These are phyloP conservation scores for Moniliella sp. DNA, from an alignment of 1,284 basidiomycete genomes.

Conservation along the genomic window DNA sequence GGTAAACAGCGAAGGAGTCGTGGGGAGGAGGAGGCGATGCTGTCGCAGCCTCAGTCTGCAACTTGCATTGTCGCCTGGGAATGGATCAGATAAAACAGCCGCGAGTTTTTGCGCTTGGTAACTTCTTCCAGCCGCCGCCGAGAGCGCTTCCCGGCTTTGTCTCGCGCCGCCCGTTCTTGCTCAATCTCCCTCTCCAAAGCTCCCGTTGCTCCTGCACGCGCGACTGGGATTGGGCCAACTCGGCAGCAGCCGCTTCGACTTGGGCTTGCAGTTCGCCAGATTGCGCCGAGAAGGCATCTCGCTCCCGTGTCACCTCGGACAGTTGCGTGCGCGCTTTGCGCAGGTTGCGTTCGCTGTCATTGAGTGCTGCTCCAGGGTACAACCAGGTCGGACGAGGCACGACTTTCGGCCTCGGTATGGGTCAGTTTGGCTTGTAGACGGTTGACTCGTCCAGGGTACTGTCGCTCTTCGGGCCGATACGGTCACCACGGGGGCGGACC, in stretches of 20 bases:
- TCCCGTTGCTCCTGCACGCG: constrained; percentile 18
- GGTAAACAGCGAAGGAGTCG: no score
- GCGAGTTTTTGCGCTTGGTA: constrained; percentile 13
- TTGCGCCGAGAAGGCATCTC: constrained; percentile 14
- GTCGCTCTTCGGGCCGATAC: no score
- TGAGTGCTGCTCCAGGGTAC: constrained; percentile 28
- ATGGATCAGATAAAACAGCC: constrained; percentile 20
- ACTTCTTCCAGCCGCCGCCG: constrained; percentile 22
- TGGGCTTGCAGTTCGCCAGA: constrained; percentile 19
- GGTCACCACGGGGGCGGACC: no score
- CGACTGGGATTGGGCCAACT: constrained; percentile 18
- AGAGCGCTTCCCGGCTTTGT: constrained; percentile 15
- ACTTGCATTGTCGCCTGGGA: no score
- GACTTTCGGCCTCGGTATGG: no score
- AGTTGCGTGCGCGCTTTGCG: constrained; percentile 24
- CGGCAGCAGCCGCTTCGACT: constrained; percentile 12
- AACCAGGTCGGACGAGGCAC: constrained; percentile 66
- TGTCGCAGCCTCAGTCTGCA: no score
- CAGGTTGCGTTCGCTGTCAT: constrained; percentile 23
- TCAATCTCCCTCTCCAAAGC: constrained; percentile 17
- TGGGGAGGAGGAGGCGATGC: no score
- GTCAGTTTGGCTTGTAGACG: no score
- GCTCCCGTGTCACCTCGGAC: constrained; percentile 19
- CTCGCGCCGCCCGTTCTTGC: constrained; percentile 16
- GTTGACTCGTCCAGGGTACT: no score